Evolutionary conservation across 2,329 filamentous ascomycete species (phyloP), one percentile per base, ranked within the genome.

Genomic region (Thielaviopsis punctulata): DNA sequence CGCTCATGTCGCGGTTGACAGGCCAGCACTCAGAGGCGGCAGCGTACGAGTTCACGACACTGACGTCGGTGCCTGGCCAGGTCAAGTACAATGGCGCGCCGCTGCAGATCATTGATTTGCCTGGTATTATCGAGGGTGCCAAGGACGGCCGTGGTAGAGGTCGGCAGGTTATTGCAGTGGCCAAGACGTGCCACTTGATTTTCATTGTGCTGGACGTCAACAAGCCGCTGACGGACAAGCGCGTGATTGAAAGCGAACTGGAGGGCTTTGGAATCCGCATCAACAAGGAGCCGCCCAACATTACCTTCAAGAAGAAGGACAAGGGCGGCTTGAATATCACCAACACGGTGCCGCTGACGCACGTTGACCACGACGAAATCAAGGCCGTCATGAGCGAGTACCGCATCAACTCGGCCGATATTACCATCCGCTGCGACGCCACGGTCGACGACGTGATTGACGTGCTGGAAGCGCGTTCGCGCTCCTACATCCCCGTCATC

Each of bases 241-340:
- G 86, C 56, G 76, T 98, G 57, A 98, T 98, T 62, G 92, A 98
- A 69, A 76, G 79, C 49, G 92, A 98, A 70, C 69, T 98, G 64
- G 92, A 98, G 66, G 92, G 92, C 7, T 98, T 98, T 62, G 92
- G 92, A 30, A 95, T 98, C 64, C 79, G 92, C 53, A 90, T 96
- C 72, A 98, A 98, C 74, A 98, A 96, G 73, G 71, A 80, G 60
- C 92, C 92, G 23, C 92, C 92, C 41, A 98, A 98, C 66, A 98
- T 98, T 62, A 86, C 92, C n/a, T 95, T 95, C 74, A 93, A 83
- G 70, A 98, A 98, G 75, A 98, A 98, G 74, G 92, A 98, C 69
- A 96, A 96, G 71, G 92, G 92, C 60, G 92, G 92, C 33, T 80
- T 98, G 63, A 89, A 86, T 63, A 92, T 98, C 63, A 95, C 89